A percentile compares a stretch with the other conserved stretches of the same genome.
phyloP scores from a whole-genome alignment of 495 filamentous ascomycete species.

The Penicillium paxilli region DNA sequence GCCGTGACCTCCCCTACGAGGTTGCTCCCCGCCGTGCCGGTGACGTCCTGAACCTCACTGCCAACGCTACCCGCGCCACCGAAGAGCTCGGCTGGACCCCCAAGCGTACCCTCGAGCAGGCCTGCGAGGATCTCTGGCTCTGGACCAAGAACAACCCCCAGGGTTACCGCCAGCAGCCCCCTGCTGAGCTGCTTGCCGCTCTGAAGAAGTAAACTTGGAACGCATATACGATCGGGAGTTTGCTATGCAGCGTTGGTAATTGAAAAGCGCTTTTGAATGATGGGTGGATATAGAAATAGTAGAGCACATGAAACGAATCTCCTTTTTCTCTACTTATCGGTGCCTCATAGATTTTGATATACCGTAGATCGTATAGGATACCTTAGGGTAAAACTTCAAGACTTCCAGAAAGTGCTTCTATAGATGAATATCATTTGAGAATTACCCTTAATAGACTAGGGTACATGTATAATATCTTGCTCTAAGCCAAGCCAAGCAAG shows the following conservation, averaged over 20 bases:
- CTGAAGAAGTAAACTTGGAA: slow-evolving; percentile 66
- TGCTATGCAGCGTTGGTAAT: background rate
- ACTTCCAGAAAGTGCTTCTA: no score
- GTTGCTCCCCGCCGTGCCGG: slow-evolving; percentile 80
- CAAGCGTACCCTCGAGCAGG: slow-evolving; percentile 83
- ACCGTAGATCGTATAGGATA: background rate
- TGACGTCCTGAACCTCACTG: slow-evolving; percentile 92
- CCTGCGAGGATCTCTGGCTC: slow-evolving; percentile 91
- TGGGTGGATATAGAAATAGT: slow-evolving; percentile 28
- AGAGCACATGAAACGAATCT: slow-evolving; percentile 46
- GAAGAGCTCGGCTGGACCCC: slow-evolving; percentile 92
- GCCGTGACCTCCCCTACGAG: slow-evolving; percentile 81
- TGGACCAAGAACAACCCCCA: slow-evolving; percentile 95
- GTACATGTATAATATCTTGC: no score
- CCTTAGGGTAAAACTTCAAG: no score
- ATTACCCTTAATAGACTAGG: no score
- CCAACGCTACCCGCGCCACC: slow-evolving; percentile 85
- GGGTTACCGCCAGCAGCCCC: slow-evolving; percentile 89
- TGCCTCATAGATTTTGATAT: background rate
- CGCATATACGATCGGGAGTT: background rate
- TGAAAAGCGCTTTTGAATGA: slow-evolving; percentile 4
- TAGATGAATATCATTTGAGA: no score
- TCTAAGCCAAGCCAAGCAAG: no score
- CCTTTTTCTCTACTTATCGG: slow-evolving; percentile 27
- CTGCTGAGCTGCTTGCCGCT: slow-evolving; percentile 74